Conservation (phyloP, 257 asterid genomes). For the Penstemon barbatus region DNA sequence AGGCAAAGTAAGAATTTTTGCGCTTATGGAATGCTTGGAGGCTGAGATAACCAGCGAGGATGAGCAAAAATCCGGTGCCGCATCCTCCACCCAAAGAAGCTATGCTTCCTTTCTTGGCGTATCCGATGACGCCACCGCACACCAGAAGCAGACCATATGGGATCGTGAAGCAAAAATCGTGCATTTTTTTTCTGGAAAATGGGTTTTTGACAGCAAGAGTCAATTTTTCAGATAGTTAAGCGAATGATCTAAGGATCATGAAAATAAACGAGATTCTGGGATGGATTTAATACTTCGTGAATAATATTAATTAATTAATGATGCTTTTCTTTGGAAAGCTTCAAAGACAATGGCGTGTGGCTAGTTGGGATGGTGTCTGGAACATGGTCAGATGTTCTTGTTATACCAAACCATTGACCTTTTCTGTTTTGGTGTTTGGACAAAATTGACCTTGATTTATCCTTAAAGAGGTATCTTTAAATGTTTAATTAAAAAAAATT, state of each 20-base stretch:
- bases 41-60: conserved; percentile 90
- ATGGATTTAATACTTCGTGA: too few relatives aligned
- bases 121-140: conserved; percentile 85
- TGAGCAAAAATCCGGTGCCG: conserved; percentile 70
- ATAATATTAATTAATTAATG: neutral
- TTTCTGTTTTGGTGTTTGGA: neutral
- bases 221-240: neutral
- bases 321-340: neutral
- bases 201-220: conserved; percentile 10
- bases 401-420: conserved; percentile 17
- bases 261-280: neutral
- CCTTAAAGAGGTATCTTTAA: neutral
- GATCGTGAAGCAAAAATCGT: conserved; percentile 96
- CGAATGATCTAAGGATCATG: neutral
- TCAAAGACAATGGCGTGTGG: conserved; percentile 8
- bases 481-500: too few relatives aligned
- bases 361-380: neutral
- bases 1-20: conserved; percentile 72
- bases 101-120: conserved; percentile 70
- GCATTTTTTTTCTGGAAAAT: conserved; percentile 53
- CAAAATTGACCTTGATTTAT: neutral
- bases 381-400: conserved; percentile 2
- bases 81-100: conserved; percentile 86
- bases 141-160: conserved; percentile 83
- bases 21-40: conserved; percentile 85